A percentile compares a stretch with the other conserved stretches of the same genome.
Evolutionary conservation across 768 basidiomycete genomes (phyloP).

Genomic region (Psilocybe azurescens): DNA sequence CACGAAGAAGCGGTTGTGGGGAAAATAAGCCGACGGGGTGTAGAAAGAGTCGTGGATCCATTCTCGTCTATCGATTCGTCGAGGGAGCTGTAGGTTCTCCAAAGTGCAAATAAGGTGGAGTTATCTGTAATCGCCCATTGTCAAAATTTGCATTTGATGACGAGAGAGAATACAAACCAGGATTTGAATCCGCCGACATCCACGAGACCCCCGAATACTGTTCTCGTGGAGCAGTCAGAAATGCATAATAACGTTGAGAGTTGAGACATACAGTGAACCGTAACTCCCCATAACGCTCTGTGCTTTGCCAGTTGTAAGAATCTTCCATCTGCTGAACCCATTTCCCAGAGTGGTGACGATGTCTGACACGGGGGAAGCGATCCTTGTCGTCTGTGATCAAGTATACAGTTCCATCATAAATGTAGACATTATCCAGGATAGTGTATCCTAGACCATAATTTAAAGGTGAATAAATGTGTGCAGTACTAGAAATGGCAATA

Average conservation of each 20-base stretch:
- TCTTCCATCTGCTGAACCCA: constrained; percentile 58
- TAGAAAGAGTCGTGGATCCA: constrained; percentile 58
- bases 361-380: constrained; percentile 61
- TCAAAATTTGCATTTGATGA: constrained; percentile 13
- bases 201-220: constrained; percentile 76
- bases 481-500: constrained; percentile 6
- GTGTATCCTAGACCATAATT: constrained; percentile 66
- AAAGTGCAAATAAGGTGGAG: constrained; percentile 76
- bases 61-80: constrained; percentile 46
- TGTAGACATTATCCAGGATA: constrained; percentile 80
- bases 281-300: constrained; percentile 50
- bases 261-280: constrained; percentile 53
- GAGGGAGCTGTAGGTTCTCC: constrained; percentile 75
- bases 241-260: background rate
- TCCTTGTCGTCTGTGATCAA: constrained; percentile 70
- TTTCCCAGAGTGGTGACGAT: constrained; percentile 52
- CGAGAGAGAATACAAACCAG: constrained; percentile 45
- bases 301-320: constrained; percentile 59
- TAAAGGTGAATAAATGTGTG: background rate
- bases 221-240: background rate
- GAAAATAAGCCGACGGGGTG: constrained; percentile 77
- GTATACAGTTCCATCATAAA: constrained; percentile 75
- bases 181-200: constrained; percentile 58
- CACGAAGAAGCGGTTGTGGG: constrained; percentile 64
- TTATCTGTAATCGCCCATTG: constrained; percentile 49